These are phyloP conservation scores for Aspergillus glaucus DNA, from an alignment of 2,329 filamentous ascomycete species.

Conservation along the genomic window DNA sequence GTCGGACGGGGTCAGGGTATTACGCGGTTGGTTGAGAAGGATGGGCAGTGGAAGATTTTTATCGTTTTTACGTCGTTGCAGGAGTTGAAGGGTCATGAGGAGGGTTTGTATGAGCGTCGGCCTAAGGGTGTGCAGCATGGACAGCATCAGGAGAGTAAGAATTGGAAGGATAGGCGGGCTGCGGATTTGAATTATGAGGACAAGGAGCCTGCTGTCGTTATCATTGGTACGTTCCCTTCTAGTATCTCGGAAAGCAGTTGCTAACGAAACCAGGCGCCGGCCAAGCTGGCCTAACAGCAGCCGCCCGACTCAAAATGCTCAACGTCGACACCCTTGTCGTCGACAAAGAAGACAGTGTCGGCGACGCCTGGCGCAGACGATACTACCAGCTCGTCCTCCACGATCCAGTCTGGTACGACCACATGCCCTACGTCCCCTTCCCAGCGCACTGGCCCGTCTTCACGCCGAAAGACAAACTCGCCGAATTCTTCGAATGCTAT, in stretches of 20 bases:
- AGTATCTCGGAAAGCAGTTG: neutral
- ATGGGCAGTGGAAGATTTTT: conserved; percentile 54
- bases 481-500: conserved; percentile 62
- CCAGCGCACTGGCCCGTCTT: conserved; percentile 62
- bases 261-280: conserved; percentile 45
- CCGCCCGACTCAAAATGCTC: conserved; percentile 55
- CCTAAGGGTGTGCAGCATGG: conserved; percentile 54
- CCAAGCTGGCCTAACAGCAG: conserved; percentile 53
- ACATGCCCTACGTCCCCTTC: conserved; percentile 59
- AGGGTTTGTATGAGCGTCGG: conserved; percentile 43
- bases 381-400: conserved; percentile 63
- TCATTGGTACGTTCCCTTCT: conserved; percentile 47
- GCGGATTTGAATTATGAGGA: conserved; percentile 45
- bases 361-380: conserved; percentile 59
- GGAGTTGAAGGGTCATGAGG: conserved; percentile 50
- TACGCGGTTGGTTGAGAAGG: conserved; percentile 43
- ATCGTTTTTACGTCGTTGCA: conserved; percentile 57
- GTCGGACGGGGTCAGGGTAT: conserved; percentile 54
- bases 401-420: conserved; percentile 54
- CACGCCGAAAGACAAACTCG: conserved; percentile 66
- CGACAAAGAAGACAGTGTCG: conserved; percentile 52
- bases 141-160: conserved; percentile 46
- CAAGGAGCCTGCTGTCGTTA: conserved; percentile 53
- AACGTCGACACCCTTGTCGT: conserved; percentile 52
- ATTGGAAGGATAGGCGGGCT: conserved; percentile 54